Base-by-base conservation (phyloP, 495 filamentous ascomycete species). In the Xylona heveae region DNA sequence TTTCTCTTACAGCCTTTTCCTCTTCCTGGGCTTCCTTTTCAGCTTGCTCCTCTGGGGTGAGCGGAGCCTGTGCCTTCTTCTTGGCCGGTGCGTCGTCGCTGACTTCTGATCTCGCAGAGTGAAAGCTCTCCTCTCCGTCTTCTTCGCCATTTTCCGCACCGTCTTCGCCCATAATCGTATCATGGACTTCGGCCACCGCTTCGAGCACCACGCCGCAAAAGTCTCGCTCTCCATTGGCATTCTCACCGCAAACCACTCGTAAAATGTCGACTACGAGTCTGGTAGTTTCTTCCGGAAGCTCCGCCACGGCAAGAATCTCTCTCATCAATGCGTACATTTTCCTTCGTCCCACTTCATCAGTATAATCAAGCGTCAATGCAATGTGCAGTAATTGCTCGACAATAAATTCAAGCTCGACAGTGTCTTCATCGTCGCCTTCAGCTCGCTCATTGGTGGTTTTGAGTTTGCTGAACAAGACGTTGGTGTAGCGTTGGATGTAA, bases 361-460 rank as follows among this genome's bases (percentile, higher is more conserved):
- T 78, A 52, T 94, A 95, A 43, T 99, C 88, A 19, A 93, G 56
- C 7, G 78, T 85, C 37, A 77, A 63, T 4, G 84, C 78, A 39
- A 99, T 92, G 43, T 94, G 75, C 20, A 99, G 64, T 21, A 99
- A 61, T 47, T 99, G 88, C 46, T 93, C 81, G 6, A 94, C 78
- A 31, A 92, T 71, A 40, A 99, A 99, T 47, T 94, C 85, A 30
- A 79, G 69, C 43, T 93, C 79, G 2, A 73, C 71, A 0, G 68
- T 70, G 36, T 83, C 78, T 43, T 88, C 78, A 20, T 75, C 78
- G 0, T 68, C 74, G 18, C 66, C 68, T 26, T 57, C 44, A 13
- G 54, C 51, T 19, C 56, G 51, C n/a, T 55, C 49, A 36, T 64
- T 56, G n/a, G n/a, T n/a, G n/a, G n/a, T n/a, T 40, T 59, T 58